Evolutionary conservation across 202 grass and related monocot species (phyloP), one percentile per base, ranked within the genome.

Genomic region (Panicum hallii): DNA sequence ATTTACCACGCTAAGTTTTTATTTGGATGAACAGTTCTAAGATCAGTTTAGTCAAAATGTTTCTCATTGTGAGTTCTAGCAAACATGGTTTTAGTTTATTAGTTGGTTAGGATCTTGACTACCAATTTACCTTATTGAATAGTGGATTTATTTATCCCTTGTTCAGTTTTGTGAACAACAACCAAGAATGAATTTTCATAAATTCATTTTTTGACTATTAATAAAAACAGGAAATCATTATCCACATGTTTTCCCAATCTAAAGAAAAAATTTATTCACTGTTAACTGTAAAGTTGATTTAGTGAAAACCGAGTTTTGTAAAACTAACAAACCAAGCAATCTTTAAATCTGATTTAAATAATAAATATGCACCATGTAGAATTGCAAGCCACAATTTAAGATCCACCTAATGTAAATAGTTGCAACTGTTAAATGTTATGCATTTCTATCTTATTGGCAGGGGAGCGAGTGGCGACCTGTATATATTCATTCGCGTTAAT

Each of bases 401-500:
- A 42, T 83, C 9, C 28, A 66, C 41, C 50, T 68, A 78, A n/a
- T 57, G 48, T 1, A 28, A 78, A 78, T 75, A 62, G 4, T 20
- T 56, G 22, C 9, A 46, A 9, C 66, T 16, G 60, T 74, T 46
- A 48, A 67, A 73, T 52, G 46, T 28, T 79, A 75, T 81, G 22
- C 30, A 78, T 87, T 67, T 80, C 50, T 72, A 42, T 83, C 64
- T 81, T 78, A 64, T 77, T 80, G 55, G 78, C 90, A 98, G 95
- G 87, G 85, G 78, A 26, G 19, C 41, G 55, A 81, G 60, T 81
- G 95, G 95, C 72, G 89, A 95, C 87, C 64, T 98, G 77, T 95
- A 93, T 83, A 76, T 95, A 65, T 93, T 83, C 78, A 65, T 98
- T 64, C 87, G 43, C 72, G 84, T 98, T 65, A 82, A 89, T 75